Evolutionary conservation across 192 early-diverging fungal genomes (phyloP).

Genomic region (Coemansia sp.): DNA sequence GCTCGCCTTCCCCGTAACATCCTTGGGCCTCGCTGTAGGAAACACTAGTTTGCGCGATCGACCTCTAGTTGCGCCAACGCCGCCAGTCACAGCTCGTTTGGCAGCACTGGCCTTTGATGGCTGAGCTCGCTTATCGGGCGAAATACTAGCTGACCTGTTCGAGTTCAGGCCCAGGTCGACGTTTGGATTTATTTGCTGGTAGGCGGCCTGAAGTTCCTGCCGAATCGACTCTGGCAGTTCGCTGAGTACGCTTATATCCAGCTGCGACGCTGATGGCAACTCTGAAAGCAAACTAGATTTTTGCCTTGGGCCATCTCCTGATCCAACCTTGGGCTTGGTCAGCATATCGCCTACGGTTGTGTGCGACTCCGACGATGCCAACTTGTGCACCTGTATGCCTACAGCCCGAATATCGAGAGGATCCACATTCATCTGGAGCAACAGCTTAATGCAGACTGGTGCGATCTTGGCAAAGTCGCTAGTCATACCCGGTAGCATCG

Average conservation of each 20-base stretch:
- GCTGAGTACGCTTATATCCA: constrained; percentile 30
- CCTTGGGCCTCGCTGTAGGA: neutral
- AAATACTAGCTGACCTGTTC: neutral
- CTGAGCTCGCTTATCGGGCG: neutral
- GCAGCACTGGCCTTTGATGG: neutral
- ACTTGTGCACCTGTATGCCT: constrained; percentile 37
- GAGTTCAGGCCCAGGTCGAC: constrained; percentile 5
- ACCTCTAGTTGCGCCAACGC: constrained; percentile 10
- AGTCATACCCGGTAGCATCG: constrained; percentile 50
- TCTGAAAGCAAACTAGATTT: neutral
- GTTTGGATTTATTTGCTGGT: constrained; percentile 6
- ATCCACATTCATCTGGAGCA: constrained; percentile 21
- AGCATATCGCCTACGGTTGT: constrained; percentile 17
- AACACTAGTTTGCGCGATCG: constrained; percentile 30
- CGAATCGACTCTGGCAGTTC: constrained; percentile 42
- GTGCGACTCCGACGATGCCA: constrained; percentile 9
- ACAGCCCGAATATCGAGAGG: constrained; percentile 45
- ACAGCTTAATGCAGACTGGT: constrained; percentile 11
- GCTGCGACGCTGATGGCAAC: constrained; percentile 43
- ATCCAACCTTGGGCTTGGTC: constrained; percentile 12
- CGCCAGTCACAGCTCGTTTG: neutral
- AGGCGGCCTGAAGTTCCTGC: constrained; percentile 27
- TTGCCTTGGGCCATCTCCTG: neutral
- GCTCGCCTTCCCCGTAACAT: neutral
- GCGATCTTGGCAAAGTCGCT: constrained; percentile 46